A percentile compares a stretch with the other conserved stretches of the same genome.
phyloP scores from a whole-genome alignment of 345 rosid species.

The Eucalyptus polyanthemos region DNA sequence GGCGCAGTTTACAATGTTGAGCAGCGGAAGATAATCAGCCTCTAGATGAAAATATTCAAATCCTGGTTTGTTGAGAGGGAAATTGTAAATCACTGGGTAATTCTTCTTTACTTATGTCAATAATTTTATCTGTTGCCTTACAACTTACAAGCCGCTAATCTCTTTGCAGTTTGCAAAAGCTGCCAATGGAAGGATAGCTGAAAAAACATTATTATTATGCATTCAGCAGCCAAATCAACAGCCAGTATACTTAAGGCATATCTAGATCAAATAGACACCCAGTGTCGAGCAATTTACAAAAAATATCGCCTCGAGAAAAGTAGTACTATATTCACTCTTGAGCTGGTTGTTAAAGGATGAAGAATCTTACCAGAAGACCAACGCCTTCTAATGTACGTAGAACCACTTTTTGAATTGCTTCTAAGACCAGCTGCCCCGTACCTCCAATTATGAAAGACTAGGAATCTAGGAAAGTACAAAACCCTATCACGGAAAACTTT shows the following conservation, averaged over 20 bases:
- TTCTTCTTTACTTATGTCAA: neutral
- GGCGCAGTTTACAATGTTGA: neutral
- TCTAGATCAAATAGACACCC: neutral
- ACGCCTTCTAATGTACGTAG: neutral
- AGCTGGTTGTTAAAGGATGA: neutral
- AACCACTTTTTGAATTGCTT: neutral
- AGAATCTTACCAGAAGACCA: neutral
- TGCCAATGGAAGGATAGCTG: neutral
- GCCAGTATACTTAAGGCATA: neutral
- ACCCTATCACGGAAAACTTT: neutral
- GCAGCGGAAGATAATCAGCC: neutral
- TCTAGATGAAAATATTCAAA: neutral
- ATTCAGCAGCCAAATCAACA: neutral
- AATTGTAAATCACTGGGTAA: neutral
- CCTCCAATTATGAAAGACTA: neutral
- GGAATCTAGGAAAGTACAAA: neutral
- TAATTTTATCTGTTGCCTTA: neutral
- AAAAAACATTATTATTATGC: neutral
- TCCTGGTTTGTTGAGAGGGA: neutral
- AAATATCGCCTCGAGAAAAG: neutral
- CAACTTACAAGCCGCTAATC: neutral
- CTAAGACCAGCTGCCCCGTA: fast-evolving
- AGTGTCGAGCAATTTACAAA: neutral
- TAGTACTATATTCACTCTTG: neutral
- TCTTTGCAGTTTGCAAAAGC: neutral